Evolutionary conservation across 2,329 filamentous ascomycete genomes (phyloP), one percentile per base, ranked within the genome.

Genomic region (Bipolaris cookei): DNA sequence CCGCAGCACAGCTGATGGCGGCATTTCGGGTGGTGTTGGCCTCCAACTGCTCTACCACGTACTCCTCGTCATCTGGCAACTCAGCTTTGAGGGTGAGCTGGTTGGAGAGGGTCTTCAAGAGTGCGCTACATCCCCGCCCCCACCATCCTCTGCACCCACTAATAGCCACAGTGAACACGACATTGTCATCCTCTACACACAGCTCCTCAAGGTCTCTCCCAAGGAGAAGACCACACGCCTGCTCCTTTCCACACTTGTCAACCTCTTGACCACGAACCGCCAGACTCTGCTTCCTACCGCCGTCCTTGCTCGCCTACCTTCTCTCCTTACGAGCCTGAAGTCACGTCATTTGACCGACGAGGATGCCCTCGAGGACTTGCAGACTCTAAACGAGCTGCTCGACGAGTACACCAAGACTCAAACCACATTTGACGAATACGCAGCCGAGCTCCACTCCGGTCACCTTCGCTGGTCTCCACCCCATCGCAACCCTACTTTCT

Each of bases 171-270:
- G 93, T 67, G 93, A 97, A 78, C 92, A 97, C 78, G 93, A 98
- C 71, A 89, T 98, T 65, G 85, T 98, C 62, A 84, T 92, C 44
- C 86, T 98, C 42, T 97, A 97, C 77, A 92, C 91, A n/a, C 90
- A 96, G 65, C 88, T 99, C 35, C 83, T 99, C 53, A 90, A 92
- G 52, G 83, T 97, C 39, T 98, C 95, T 2, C 93, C 94, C 42
- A 99, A 99, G 78, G 95, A 98, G 76, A 99, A 99, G 83, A 98
- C 94, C 1, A 98, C 94, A 0, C 88, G 95, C 28, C 84, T 99
- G 51, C 86, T 97, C 43, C 84, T 98, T 42, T 92, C 92, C 8
- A 97, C 94, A 6, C 85, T 99, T 38, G 86, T 90, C 75, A 98
- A 97, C 78, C 87, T 99, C 42, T 86, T 97, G 35, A 91, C 82